These are phyloP conservation scores for Agapanthus africanus DNA, from an alignment of 106 monocot species.

Conservation along the genomic window DNA sequence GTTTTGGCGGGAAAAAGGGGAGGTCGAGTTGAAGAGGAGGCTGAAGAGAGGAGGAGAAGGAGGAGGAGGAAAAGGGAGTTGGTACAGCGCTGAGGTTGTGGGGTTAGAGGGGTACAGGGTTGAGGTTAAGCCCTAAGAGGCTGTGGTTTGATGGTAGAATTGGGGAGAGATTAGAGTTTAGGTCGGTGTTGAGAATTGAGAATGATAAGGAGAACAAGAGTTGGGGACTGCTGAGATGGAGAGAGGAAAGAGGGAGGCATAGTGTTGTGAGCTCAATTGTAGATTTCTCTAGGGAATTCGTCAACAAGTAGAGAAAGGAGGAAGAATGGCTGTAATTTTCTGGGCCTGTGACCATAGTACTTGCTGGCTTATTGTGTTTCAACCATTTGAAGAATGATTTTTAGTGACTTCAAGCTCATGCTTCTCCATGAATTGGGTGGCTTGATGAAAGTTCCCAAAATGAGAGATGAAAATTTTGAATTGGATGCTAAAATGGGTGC, in stretches of 20 bases:
- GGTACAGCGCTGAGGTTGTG: background rate
- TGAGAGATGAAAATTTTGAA: too few relatives aligned
- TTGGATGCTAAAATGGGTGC: too few relatives aligned
- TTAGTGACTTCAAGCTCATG: too few relatives aligned
- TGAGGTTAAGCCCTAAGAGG: background rate
- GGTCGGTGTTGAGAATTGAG: background rate
- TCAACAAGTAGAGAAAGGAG: too few relatives aligned
- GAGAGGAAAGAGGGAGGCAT: background rate
- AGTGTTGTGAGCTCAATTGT: background rate
- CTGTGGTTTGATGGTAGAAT: slow-evolving; percentile 1
- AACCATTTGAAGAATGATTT: too few relatives aligned
- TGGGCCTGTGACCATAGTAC: too few relatives aligned
- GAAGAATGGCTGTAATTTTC: too few relatives aligned
- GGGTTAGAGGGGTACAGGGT: background rate
- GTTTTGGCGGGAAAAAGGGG: background rate
- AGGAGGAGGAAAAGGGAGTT: background rate
- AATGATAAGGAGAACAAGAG: background rate
- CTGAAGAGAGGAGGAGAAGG: background rate
- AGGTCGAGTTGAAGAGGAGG: background rate
- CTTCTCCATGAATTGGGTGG: too few relatives aligned
- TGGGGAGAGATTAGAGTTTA: background rate
- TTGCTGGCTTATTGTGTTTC: too few relatives aligned
- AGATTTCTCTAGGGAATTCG: background rate
- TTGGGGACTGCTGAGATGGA: background rate
- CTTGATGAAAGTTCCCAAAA: too few relatives aligned